These are phyloP conservation scores for Eimeria sp. DNA, from an alignment of 169 alveolate genomes.

Conservation along the genomic window DNA sequence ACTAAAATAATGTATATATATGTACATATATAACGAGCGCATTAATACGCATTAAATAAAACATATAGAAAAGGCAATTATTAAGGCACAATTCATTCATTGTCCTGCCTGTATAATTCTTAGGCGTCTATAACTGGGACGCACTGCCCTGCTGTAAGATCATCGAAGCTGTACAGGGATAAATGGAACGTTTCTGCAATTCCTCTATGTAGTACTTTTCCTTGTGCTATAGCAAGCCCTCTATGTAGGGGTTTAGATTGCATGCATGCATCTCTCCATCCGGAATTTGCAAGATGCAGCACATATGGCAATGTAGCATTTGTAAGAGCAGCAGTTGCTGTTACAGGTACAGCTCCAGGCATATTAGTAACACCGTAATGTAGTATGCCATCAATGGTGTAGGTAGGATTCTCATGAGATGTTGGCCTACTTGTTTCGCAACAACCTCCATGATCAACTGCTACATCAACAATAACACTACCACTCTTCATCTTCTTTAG, in stretches of 20 bases:
- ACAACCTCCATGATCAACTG: constrained; percentile 84
- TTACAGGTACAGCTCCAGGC: constrained; percentile 81
- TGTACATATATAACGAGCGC: too few relatives aligned
- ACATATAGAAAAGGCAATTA: too few relatives aligned
- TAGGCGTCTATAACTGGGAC: neutral
- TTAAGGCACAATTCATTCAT: too few relatives aligned
- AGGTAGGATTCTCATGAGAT: constrained; percentile 72
- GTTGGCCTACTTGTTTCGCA: constrained; percentile 70
- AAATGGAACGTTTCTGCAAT: constrained; percentile 62
- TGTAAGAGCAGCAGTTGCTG: constrained; percentile 71
- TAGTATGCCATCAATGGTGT: constrained; percentile 66
- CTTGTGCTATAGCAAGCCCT: constrained; percentile 72
- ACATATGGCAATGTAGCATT: constrained; percentile 64
- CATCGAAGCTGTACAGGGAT: neutral
- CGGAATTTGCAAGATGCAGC: constrained; percentile 47
- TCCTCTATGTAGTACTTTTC: constrained; percentile 42
- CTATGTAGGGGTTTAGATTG: neutral
- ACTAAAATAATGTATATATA: too few relatives aligned
- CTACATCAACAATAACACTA: constrained; percentile 71
- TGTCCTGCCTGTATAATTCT: too few relatives aligned
- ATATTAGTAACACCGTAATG: constrained; percentile 82
- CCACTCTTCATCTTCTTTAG: constrained; percentile 71
- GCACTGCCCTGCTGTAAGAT: neutral
- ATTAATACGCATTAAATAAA: too few relatives aligned
- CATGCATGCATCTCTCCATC: constrained; percentile 77